phyloP scores from a whole-genome alignment of 352 stramenopile genomes.

The Discostella stelligera region DNA sequence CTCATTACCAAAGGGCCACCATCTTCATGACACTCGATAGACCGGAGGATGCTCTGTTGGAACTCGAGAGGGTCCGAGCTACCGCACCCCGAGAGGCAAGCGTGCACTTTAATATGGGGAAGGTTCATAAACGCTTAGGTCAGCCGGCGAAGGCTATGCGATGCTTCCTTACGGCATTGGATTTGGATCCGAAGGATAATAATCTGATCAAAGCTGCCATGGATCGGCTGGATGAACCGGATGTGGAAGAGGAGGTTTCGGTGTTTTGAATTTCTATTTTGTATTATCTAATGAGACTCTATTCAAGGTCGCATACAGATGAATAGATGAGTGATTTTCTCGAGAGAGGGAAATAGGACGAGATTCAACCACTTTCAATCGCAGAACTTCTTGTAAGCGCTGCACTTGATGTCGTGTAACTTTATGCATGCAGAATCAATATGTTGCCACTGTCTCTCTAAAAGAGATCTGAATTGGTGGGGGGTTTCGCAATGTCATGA shows the following conservation, averaged over 20 bases:
- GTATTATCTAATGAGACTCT: no score
- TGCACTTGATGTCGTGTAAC: no score
- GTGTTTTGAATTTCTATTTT: no score
- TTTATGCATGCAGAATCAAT: no score
- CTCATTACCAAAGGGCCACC: constrained; percentile 91
- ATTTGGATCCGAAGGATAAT: constrained; percentile 96
- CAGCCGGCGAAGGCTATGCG: constrained; percentile 90
- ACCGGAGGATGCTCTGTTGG: constrained; percentile 88
- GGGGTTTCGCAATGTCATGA: no score
- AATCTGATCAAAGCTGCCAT: constrained; percentile 95
- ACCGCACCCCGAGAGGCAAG: constrained; percentile 93
- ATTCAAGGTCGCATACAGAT: no score
- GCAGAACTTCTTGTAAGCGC: no score
- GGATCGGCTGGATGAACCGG: constrained; percentile 81
- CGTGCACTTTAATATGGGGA: constrained; percentile 96
- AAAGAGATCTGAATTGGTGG: no score
- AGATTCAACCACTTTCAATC: no score
- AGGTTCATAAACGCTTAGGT: constrained; percentile 88
- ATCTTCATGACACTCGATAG: constrained; percentile 91
- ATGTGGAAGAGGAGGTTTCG: constrained; percentile 62
- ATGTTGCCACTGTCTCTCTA: no score
- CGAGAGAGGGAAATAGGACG: no score
- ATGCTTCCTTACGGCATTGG: constrained; percentile 93
- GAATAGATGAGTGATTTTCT: no score
- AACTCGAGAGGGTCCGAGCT: constrained; percentile 90